Evolutionary conservation across 768 basidiomycete genomes (phyloP), one percentile per base, ranked within the genome.

Genomic region (Leccinum longicurvipes): DNA sequence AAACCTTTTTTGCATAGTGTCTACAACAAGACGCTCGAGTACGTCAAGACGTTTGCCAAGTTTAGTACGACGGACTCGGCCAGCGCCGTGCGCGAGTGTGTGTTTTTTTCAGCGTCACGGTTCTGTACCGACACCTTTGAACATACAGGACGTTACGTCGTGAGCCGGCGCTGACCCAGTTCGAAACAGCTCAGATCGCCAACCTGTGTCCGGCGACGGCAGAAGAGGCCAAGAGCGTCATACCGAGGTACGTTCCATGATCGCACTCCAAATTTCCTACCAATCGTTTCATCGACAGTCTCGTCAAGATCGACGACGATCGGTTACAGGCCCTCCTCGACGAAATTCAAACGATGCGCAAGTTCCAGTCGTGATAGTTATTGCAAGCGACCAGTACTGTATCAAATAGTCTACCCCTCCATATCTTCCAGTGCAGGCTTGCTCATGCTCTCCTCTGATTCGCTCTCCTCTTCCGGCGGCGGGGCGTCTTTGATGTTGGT

Each of bases 161-260:
- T 60, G 91, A 93, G 64, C 82, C 86, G 0, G 84, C 84, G 3
- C 69, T 96, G 36, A 91, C 91, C 2, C 90, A 91, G 64, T 95
- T 94, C 62, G 93, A 96, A 76, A 89, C 89, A 4, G 92, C 93
- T 3, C 93, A 96, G 67, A 89, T 96, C 51, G 91, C 91, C 15
- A 96, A 96, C 64, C 72, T 96, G 53, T 93, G 91, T 66, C 93
- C 93, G 14, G 89, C 85, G 39, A 85, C 86, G 56, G 82, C 90
- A 4, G 93, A 96, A 62, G 94, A 96, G 71, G 89, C 93, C 25
- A 95, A 93, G 76, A 93, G 93, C 64, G 81, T 93, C 51, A 77
- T 96, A 31, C 93, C 93, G 7, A 95, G 92, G 93, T 88, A 75
- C 7, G 62, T 21, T 2, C 12, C 12, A 23, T 11, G 24, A 24